Evolutionary conservation across 345 rosid genomes (phyloP).

Genomic region (Geranium brycei): DNA sequence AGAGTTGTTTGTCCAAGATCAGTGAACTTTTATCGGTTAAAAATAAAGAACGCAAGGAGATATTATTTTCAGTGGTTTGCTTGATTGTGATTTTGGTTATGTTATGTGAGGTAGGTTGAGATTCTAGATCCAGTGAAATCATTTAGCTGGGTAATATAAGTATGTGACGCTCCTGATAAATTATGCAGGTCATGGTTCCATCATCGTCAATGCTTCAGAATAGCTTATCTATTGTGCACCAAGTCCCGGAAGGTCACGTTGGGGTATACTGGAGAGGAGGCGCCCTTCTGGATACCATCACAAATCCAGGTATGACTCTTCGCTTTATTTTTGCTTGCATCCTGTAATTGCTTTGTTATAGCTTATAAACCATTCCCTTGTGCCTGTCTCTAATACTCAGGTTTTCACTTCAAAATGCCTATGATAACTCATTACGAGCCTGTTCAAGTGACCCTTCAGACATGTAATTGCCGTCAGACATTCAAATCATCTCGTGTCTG

Average conservation of each 20-base stretch:
- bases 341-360: not conserved
- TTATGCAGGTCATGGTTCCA: conserved; percentile 39
- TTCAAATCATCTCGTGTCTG: not conserved
- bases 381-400: conserved; percentile 20
- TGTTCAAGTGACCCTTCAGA: conserved; percentile 93
- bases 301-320: conserved; percentile 46
- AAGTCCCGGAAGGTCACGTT: conserved; percentile 93
- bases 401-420: conserved; percentile 77
- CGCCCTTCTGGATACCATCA: conserved; percentile 52
- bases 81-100: no score
- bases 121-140: not conserved
- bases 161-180: conserved; percentile 4
- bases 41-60: no score
- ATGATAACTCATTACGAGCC: conserved; percentile 67
- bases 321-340: conserved; percentile 3
- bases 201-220: conserved; percentile 8
- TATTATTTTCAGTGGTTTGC: no score
- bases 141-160: not conserved
- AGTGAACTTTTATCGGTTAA: no score
- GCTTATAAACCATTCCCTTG: not conserved
- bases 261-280: conserved; percentile 97
- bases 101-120: not conserved
- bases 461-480: conserved; percentile 12
- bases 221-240: conserved; percentile 50
- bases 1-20: no score